These are phyloP conservation scores for Eragrostis nindensis DNA, from an alignment of 176 grass and related monocot genomes.

Conservation along the genomic window DNA sequence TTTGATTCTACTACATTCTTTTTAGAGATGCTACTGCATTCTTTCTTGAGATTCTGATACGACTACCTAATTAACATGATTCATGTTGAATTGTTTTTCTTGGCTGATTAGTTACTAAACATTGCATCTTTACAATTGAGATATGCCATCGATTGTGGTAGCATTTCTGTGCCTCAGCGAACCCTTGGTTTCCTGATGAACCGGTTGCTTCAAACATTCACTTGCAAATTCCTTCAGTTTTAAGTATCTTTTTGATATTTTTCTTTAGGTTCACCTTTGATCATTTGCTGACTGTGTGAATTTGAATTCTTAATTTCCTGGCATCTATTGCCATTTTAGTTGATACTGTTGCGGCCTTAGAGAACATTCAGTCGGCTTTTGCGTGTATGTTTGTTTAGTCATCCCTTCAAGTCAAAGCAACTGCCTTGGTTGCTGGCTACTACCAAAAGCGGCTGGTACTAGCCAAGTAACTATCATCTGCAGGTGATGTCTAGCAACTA, in stretches of 20 bases:
- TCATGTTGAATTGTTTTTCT: not conserved
- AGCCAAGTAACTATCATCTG: not conserved
- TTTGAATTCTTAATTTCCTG: not conserved
- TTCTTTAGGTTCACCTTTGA: not conserved
- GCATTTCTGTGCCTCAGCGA: not conserved
- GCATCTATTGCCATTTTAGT: conserved; percentile 2
- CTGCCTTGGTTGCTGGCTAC: not conserved
- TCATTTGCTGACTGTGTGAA: not conserved
- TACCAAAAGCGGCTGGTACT: not conserved
- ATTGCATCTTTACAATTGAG: not conserved
- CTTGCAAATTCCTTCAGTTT: not conserved
- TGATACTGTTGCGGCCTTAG: conserved; percentile 14
- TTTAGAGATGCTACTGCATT: not conserved
- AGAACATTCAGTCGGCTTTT: conserved; percentile 21
- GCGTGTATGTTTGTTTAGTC: not conserved
- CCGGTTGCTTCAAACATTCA: not conserved
- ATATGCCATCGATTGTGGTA: not conserved
- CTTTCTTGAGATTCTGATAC: too few species aligned
- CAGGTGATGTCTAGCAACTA: not conserved
- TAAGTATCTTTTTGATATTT: not conserved
- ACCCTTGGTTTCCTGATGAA: too few species aligned
- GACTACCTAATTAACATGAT: too few species aligned
- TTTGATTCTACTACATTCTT: not conserved
- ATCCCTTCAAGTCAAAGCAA: conserved; percentile 21
- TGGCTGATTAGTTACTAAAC: too few species aligned